Percentiles rank a stretch among this genome's conserved stretches.
Conservation (phyloP, 1,284 basidiomycete genomes). For the Pascua guehoae region DNA sequence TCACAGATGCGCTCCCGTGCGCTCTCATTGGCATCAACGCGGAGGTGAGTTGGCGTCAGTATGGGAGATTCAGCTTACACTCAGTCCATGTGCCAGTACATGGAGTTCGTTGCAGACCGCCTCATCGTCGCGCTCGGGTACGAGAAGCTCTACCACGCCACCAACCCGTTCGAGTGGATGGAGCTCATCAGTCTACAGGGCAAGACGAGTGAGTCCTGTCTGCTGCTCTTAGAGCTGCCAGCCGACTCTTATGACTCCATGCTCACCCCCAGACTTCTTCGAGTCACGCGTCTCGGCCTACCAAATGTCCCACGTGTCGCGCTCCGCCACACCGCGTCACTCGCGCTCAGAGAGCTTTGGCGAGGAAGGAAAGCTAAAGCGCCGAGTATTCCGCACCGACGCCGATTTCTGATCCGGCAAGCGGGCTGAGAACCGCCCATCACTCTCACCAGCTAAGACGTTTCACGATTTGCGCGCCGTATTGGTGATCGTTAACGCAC, state of each 20-base stretch:
- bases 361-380: constrained; percentile 9
- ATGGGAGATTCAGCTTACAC: constrained; percentile 56
- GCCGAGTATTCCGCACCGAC: constrained; percentile 26
- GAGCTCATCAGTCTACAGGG: constrained; percentile 82
- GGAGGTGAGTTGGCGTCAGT: constrained; percentile 40
- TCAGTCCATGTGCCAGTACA: constrained; percentile 84
- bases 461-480: too few species aligned
- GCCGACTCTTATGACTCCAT: neutral
- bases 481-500: too few species aligned
- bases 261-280: constrained; percentile 36
- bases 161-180: constrained; percentile 79
- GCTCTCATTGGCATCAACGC: constrained; percentile 56
- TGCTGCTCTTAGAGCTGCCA: neutral
- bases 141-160: constrained; percentile 66
- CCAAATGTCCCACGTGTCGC: constrained; percentile 41
- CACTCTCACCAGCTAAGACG: too few species aligned
- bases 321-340: constrained; percentile 29
- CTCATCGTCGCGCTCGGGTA: constrained; percentile 79
- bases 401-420: constrained; percentile 20
- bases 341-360: constrained; percentile 7
- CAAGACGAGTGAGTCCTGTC: constrained; percentile 39
- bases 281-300: constrained; percentile 47
- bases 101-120: constrained; percentile 90
- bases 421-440: too few species aligned
- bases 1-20: constrained; percentile 59